Evolutionary conservation across 768 basidiomycete species (phyloP).

Genomic region (Serendipita vermifera): DNA sequence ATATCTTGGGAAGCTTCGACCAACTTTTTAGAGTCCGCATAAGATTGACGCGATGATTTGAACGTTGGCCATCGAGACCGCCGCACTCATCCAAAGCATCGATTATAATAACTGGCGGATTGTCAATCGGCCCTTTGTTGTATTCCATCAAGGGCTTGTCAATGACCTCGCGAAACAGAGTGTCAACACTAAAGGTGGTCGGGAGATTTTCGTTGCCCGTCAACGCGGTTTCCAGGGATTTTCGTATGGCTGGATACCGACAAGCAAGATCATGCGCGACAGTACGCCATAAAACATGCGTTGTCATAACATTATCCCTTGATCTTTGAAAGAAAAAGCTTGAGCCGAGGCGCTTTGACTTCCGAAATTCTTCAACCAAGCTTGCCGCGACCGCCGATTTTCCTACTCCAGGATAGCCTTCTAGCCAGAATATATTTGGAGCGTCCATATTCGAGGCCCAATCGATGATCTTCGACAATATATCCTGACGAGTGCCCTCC

Average conservation of each 20-base stretch:
- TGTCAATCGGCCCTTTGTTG: slow-evolving; percentile 3
- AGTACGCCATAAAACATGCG: slow-evolving; percentile 7
- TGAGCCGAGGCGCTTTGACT: background rate
- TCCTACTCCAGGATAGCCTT: slow-evolving; percentile 16
- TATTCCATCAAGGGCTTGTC: slow-evolving; percentile 16
- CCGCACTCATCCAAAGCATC: slow-evolving; percentile 26
- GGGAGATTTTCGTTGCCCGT: slow-evolving; percentile 16
- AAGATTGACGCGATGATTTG: slow-evolving; percentile 15
- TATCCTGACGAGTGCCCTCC: too few species aligned
- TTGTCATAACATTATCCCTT: background rate
- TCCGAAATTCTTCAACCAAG: background rate
- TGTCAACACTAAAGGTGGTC: slow-evolving; percentile 13
- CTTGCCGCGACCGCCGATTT: slow-evolving; percentile 16
- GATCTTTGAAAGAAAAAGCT: slow-evolving; percentile 12
- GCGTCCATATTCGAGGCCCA: too few species aligned
- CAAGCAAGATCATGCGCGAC: slow-evolving; percentile 18
- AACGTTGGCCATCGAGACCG: slow-evolving; percentile 13
- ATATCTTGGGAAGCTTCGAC: slow-evolving; percentile 15
- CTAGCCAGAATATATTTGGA: slow-evolving; percentile 21
- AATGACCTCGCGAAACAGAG: slow-evolving; percentile 17
- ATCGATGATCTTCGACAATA: too few species aligned
- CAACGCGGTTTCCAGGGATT: slow-evolving; percentile 13
- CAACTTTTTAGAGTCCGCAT: slow-evolving; percentile 19
- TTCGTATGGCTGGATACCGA: slow-evolving; percentile 7
- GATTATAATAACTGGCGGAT: slow-evolving; percentile 19